phyloP scores from a whole-genome alignment of 306 rosid genomes.

The Alnus glutinosa region DNA sequence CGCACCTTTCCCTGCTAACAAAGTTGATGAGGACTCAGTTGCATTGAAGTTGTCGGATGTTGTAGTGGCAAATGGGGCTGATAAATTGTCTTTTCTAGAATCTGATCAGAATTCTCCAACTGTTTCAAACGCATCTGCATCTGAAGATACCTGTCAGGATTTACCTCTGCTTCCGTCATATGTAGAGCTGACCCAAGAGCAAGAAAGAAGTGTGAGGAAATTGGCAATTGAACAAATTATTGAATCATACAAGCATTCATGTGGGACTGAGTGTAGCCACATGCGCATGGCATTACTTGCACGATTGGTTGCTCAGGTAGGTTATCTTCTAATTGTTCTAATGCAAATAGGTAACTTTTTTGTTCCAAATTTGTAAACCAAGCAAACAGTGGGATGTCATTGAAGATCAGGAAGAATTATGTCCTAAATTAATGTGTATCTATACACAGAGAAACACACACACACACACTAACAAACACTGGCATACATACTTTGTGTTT shows the following conservation, averaged over 20 bases:
- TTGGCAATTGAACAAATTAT: conserved; percentile 74
- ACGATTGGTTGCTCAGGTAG: conserved; percentile 94
- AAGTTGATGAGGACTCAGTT: conserved; percentile 51
- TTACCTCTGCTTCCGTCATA: conserved; percentile 77
- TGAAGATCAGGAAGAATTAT: not conserved
- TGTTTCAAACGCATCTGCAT: conserved; percentile 48
- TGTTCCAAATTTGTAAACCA: conserved; percentile 12
- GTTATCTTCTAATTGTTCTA: conserved; percentile 18
- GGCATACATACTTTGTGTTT: conserved; percentile 2
- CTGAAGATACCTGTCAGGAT: conserved; percentile 82
- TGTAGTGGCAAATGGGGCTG: conserved; percentile 44
- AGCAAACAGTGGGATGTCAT: conserved; percentile 3
- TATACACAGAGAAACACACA: not conserved
- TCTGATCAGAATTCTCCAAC: conserved; percentile 63
- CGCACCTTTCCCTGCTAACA: conserved; percentile 40
- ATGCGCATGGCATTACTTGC: conserved; percentile 81
- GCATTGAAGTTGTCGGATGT: conserved; percentile 44
- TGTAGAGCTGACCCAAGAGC: conserved; percentile 71
- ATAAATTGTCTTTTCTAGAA: conserved; percentile 53
- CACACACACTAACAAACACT: not conserved
- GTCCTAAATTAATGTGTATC: not conserved
- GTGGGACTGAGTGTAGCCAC: conserved; percentile 65
- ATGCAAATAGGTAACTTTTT: not conserved
- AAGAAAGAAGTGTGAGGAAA: conserved; percentile 57
- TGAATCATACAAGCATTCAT: conserved; percentile 61